Percentiles rank a stretch among this genome's conserved stretches.
Conservation (phyloP, 1,284 basidiomycete genomes). For the Albatrellus sp. region DNA sequence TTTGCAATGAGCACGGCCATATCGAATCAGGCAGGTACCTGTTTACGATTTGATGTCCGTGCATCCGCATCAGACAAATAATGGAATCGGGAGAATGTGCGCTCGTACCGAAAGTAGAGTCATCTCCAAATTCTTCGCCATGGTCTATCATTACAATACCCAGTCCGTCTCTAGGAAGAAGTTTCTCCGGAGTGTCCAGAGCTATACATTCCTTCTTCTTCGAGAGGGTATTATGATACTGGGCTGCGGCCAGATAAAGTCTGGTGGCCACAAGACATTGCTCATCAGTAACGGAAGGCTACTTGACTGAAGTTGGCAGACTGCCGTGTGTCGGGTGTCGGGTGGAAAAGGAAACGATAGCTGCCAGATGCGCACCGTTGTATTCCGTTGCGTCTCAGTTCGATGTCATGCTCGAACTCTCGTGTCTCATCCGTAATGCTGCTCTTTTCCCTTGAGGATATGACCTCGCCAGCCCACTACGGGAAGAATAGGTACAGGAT, state of each 20-base stretch:
- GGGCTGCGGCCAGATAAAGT: conserved; percentile 45
- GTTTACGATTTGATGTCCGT: conserved; percentile 1
- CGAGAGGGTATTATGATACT: conserved; percentile 46
- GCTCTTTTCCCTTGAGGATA: conserved; percentile 23
- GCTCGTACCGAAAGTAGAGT: conserved; percentile 55
- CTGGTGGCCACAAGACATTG: conserved; percentile 21
- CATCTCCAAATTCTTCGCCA: conserved; percentile 68
- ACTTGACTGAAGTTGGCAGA: not conserved
- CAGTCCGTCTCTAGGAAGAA: conserved; percentile 63
- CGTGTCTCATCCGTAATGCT: conserved; percentile 25
- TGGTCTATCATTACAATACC: conserved; percentile 80
- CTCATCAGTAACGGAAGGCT: not conserved
- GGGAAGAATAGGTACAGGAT: too few relatives aligned
- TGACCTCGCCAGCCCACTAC: conserved; percentile 24
- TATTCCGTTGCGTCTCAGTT: conserved; percentile 22
- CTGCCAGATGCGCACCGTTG: conserved; percentile 16
- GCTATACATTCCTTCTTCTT: conserved; percentile 57
- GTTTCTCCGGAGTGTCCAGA: conserved; percentile 47
- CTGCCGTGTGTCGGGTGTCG: not conserved
- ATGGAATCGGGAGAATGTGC: not conserved
- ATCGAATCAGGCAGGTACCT: conserved; percentile 59
- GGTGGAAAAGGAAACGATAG: not conserved
- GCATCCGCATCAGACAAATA: not conserved
- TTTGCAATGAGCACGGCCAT: conserved; percentile 75
- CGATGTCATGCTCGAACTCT: conserved; percentile 23